Evolutionary conservation across 2,329 filamentous ascomycete genomes (phyloP).

Genomic region (Metarhizium anisopliae): DNA sequence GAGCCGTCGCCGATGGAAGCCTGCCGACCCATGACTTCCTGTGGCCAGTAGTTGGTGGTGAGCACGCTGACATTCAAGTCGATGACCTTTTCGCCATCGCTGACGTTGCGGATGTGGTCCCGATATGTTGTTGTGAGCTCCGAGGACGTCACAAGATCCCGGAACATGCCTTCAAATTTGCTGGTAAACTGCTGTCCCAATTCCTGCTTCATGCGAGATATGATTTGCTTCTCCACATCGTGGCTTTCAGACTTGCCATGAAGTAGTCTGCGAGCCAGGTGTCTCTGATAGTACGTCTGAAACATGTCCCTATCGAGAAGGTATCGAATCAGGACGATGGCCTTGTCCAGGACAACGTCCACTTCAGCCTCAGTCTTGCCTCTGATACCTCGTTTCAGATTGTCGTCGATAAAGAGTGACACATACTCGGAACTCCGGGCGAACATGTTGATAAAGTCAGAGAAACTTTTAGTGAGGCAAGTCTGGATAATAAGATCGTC

Average conservation of each 20-base stretch:
- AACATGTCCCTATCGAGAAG: conserved; percentile 90
- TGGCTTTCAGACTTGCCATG: conserved; percentile 85
- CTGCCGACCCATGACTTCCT: conserved; percentile 68
- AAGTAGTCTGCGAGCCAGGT: conserved; percentile 77
- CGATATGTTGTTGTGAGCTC: conserved; percentile 75
- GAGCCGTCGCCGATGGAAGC: conserved; percentile 39
- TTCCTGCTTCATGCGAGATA: conserved; percentile 93
- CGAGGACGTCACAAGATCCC: conserved; percentile 82
- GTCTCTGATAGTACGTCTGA: conserved; percentile 96
- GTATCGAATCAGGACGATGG: conserved; percentile 79
- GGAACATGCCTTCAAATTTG: conserved; percentile 96
- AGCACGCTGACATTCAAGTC: conserved; percentile 81
- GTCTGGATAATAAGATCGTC: conserved; percentile 71
- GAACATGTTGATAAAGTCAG: conserved; percentile 92
- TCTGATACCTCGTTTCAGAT: conserved; percentile 86
- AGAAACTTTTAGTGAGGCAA: conserved; percentile 76
- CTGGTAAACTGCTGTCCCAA: conserved; percentile 88
- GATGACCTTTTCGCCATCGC: conserved; percentile 43
- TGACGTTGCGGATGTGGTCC: conserved; percentile 47
- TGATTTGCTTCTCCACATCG: conserved; percentile 92
- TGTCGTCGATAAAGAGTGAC: conserved; percentile 94
- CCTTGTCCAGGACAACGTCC: conserved; percentile 77
- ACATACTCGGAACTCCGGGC: conserved; percentile 80
- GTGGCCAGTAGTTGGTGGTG: conserved; percentile 91
- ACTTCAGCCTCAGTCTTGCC: conserved; percentile 87